Conservation (phyloP, 352 stramenopile species). For the Globisporangium splendens region DNA sequence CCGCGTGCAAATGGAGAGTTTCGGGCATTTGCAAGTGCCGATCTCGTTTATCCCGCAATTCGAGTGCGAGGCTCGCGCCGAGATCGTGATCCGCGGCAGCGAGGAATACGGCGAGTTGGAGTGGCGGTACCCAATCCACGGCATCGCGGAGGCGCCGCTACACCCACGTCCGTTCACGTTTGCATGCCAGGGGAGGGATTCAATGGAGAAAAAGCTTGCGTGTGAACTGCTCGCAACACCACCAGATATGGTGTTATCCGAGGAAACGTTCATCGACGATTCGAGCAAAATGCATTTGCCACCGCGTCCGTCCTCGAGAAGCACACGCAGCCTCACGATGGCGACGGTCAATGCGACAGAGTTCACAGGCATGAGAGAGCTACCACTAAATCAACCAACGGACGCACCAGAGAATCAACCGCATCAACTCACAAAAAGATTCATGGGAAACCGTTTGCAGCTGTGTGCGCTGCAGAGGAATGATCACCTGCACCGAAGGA, state of each 20-base stretch:
- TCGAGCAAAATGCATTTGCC: slow-evolving; percentile 2
- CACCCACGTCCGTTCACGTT: slow-evolving; percentile 57
- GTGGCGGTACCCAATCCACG: slow-evolving; percentile 73
- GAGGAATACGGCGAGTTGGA: slow-evolving; percentile 68
- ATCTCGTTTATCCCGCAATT: slow-evolving; percentile 86
- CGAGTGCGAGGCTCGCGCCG: slow-evolving; percentile 61
- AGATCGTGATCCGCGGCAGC: slow-evolving; percentile 65
- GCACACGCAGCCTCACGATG: background rate
- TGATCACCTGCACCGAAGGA: background rate
- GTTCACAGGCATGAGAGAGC: background rate
- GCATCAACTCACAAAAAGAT: background rate
- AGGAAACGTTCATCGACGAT: slow-evolving; percentile 43
- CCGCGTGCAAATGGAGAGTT: slow-evolving; percentile 77
- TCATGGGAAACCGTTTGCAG: background rate
- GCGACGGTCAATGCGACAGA: background rate
- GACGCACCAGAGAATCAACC: background rate
- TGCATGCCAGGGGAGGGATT: slow-evolving; percentile 64
- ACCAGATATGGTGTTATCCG: slow-evolving; percentile 29
- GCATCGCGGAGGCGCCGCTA: slow-evolving; percentile 63
- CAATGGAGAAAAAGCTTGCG: slow-evolving; percentile 52
- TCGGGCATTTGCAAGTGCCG: slow-evolving; percentile 84
- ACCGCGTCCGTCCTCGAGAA: background rate
- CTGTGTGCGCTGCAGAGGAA: background rate
- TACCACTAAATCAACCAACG: background rate
- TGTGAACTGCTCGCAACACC: slow-evolving; percentile 60